These are phyloP conservation scores for Myxozyma mucilagina DNA, from an alignment of 805 yeast genomes.

Conservation along the genomic window DNA sequence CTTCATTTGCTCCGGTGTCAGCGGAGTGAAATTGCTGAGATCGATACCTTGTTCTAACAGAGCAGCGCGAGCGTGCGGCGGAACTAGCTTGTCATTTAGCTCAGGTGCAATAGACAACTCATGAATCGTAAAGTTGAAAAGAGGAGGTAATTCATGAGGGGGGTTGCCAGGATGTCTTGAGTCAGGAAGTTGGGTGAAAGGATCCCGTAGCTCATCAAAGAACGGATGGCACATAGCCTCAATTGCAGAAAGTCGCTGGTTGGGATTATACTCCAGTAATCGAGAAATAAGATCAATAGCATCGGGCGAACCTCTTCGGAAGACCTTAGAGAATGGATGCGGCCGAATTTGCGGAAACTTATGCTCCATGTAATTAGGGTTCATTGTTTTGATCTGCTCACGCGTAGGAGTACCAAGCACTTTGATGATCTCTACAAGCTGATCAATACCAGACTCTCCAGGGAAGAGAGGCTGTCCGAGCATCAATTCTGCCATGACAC, in stretches of 20 bases:
- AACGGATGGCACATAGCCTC: constrained; percentile 84
- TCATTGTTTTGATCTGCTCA: constrained; percentile 91
- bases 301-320: constrained; percentile 75
- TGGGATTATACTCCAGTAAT: constrained; percentile 89
- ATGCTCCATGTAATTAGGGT: constrained; percentile 96
- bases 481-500: constrained; percentile 96
- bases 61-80: constrained; percentile 47
- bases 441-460: constrained; percentile 97
- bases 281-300: constrained; percentile 82
- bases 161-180: constrained; percentile 61
- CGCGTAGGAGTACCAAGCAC: constrained; percentile 92
- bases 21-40: constrained; percentile 62
- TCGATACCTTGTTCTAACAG: constrained; percentile 45
- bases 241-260: constrained; percentile 73
- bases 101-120: constrained; percentile 49
- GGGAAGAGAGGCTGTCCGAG: constrained; percentile 97
- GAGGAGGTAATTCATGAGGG: constrained; percentile 73
- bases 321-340: constrained; percentile 60
- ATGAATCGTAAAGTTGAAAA: constrained; percentile 72
- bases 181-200: constrained; percentile 46
- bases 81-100: constrained; percentile 43
- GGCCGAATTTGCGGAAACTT: constrained; percentile 71
- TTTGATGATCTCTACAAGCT: constrained; percentile 92
- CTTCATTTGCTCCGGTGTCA: constrained; percentile 38
- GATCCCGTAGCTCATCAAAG: constrained; percentile 78